Conservation (phyloP, 169 alveolate genomes). For the Amoebophrya sp. region DNA sequence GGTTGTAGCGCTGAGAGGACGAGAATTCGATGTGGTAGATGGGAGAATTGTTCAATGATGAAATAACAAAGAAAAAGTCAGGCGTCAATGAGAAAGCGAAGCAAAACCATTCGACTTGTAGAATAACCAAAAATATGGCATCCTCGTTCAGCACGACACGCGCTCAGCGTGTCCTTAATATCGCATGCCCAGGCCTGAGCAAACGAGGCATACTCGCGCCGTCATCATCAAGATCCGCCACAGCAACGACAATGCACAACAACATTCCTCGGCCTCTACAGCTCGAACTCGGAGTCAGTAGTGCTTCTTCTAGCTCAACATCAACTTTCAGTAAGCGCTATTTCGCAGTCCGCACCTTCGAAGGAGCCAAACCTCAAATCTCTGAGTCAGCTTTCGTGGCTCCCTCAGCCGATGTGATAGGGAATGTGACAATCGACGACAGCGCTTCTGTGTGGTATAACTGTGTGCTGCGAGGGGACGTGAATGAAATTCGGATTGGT, state of each 20-base stretch:
- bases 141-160: no score
- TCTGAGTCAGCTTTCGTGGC: background rate
- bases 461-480: background rate
- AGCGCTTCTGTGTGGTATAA: background rate
- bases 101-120: no score
- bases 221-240: background rate
- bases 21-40: no score
- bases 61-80: no score
- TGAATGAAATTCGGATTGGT: background rate
- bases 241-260: background rate
- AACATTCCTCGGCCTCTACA: background rate
- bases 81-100: no score
- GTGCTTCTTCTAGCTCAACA: background rate
- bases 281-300: background rate
- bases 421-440: background rate
- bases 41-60: no score
- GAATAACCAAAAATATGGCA: no score
- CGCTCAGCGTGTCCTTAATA: no score
- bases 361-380: background rate
- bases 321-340: background rate
- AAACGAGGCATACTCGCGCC: no score
- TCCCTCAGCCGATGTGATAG: background rate
- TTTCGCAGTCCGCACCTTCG: background rate
- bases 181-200: no score
- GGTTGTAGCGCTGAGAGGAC: no score